These are phyloP conservation scores for Paratinospora sagittata DNA, from an alignment of 164 flowering plant genomes.

Conservation along the genomic window DNA sequence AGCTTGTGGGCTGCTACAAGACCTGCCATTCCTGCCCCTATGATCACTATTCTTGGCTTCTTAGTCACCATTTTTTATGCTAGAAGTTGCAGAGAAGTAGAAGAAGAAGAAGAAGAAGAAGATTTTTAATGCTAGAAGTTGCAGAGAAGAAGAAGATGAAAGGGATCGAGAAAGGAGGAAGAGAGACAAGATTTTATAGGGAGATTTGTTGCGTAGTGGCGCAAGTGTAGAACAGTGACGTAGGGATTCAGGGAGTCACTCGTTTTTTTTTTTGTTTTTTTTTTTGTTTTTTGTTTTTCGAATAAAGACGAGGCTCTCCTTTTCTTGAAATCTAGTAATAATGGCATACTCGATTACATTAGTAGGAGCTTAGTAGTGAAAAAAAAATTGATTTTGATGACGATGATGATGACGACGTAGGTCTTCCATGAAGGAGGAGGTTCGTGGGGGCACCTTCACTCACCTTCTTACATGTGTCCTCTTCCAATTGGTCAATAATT, in stretches of 20 bases:
- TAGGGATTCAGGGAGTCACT: not conserved
- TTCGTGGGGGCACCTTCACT: too few species aligned
- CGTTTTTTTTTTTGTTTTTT: not conserved
- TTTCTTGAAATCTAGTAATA: slow-evolving; percentile 6
- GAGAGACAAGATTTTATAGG: not conserved
- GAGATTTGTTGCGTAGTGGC: not conserved
- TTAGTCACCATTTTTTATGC: slow-evolving; percentile 56
- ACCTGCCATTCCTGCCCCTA: slow-evolving; percentile 95
- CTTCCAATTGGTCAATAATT: too few species aligned
- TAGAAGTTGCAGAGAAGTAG: not conserved
- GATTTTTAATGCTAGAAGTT: too few species aligned
- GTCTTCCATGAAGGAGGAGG: too few species aligned
- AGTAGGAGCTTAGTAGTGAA: too few species aligned
- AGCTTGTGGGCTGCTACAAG: slow-evolving; percentile 84
- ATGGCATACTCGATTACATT: not conserved
- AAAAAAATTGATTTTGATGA: too few species aligned
- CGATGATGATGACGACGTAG: too few species aligned
- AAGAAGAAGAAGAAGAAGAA: not conserved
- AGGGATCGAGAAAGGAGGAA: too few species aligned
- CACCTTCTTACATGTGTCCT: too few species aligned
- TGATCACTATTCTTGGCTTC: slow-evolving; percentile 79
- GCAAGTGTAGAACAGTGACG: too few species aligned
- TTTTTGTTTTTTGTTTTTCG: not conserved
- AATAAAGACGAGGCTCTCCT: slow-evolving; percentile 8
- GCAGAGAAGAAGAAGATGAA: too few species aligned